Evolutionary conservation across 2,329 filamentous ascomycete species (phyloP), one percentile per base, ranked within the genome.

Genomic region (Monosporascus sp.): DNA sequence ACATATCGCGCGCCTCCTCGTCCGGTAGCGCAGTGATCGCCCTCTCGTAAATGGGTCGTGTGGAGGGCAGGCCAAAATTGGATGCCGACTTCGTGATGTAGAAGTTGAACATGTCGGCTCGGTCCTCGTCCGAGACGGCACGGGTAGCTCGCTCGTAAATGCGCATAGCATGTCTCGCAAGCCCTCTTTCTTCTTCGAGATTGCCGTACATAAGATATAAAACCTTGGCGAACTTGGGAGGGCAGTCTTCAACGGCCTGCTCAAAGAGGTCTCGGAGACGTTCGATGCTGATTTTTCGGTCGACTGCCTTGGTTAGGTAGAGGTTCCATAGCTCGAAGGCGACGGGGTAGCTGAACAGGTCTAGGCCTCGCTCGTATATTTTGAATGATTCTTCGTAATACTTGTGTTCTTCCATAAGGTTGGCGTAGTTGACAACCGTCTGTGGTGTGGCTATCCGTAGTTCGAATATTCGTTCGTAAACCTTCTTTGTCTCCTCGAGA

Each of bases 361-460:
- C 94, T 38, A 99, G 78, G 2, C 94, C 94, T 55, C 94, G 85
- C 72, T 99, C 94, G 69, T 96, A 99, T 47, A 97, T 80, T 74
- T 97, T 97, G 84, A 97, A 99, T 2, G 89, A 95, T 64, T 99
- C 94, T 69, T 99, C 94, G 65, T 87, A 96, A 71, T 97, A 99
- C 55, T 90, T 86, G 72, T 96, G 83, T 67, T 97, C 94, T 69
- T 97, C 94, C 53, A 99, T 74, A 3, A 99, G 78, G 67, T 96
- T 97, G 66, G 94, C 93, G 65, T 96, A 99, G 73, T 99, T 99
- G 76, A 97, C 94, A 15, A 99, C 91, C 0, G 94, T 99, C 69
- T 99, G 94, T 1, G 95, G 94, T 6, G 94, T 99, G 22, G 95
- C 94, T 62, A 99, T 99, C 47, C 93, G 89, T 55, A 99, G 84